Evolutionary conservation across 495 filamentous ascomycete genomes (phyloP), one percentile per base, ranked within the genome.

Genomic region (Lophiotrema nucula): DNA sequence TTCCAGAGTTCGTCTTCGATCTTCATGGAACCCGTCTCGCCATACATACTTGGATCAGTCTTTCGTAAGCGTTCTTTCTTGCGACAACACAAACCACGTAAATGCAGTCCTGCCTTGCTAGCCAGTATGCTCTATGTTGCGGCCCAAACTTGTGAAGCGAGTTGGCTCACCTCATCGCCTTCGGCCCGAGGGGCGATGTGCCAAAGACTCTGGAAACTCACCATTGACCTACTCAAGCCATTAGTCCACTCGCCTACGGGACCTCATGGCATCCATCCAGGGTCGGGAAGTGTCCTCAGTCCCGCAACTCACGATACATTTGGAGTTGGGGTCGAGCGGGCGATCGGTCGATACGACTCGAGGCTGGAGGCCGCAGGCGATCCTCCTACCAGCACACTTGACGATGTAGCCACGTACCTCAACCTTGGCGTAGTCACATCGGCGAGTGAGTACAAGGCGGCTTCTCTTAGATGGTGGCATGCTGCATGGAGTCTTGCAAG

Each of bases 1-100:
- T 81, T 81, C 56, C 69, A 72, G 47, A 76, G 76, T 26, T 69
- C 74, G 38, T 72, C 72, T 1, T 77, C 70, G 16, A 65, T 69
- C 11, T 60, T 74, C 21, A 77, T 78, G 53, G 69, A 73, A 26
- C 75, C 74, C 0, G 62, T 62, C 10, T 68, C 61, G 28, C 62
- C 61, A 2, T 76, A 76, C 47, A 69, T 76, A 18, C 67, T 75
- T 15, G 68, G 68, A 0, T 68, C 67, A 31, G 65, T 77, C 10
- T 69, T 76, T 16, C 58, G 73, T 37, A 71, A 69, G 23, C 65
- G 70, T 16, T 73, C 73, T 0, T 66, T 76, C 3, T 53, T 76
- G 24, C 62, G 67, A 21, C 50, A 65, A 11, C 61, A 67, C 5
- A 70, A 70, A 25, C 68, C 73, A 16, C 64, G 74, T 19, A 67